Conservation (phyloP, 495 filamentous ascomycete species). For the Penicillium pancosmium region DNA sequence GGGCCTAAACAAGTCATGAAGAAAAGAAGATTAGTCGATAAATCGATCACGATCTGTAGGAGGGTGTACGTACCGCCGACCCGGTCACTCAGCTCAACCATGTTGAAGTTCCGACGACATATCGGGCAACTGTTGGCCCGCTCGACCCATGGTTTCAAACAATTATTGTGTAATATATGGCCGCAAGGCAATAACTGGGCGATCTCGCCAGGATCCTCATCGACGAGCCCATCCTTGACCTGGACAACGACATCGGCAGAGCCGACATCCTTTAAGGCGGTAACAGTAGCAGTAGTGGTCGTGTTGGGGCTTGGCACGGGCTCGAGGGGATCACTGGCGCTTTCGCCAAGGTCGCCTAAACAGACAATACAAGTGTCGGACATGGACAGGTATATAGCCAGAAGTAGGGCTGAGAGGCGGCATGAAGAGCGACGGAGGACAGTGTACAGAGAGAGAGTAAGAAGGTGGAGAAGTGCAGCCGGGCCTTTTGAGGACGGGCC, state of each 20-base stretch:
- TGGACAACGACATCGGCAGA: conserved; percentile 18
- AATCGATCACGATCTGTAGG: background rate
- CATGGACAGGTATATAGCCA: conserved; percentile 58
- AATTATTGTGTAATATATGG: conserved; percentile 89
- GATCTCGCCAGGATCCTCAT: conserved; percentile 54
- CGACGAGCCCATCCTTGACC: conserved; percentile 36
- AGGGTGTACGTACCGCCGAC: conserved; percentile 67
- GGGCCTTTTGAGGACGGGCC: conserved; percentile 52
- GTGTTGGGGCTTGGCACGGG: conserved; percentile 50
- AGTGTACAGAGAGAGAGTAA: conserved; percentile 32
- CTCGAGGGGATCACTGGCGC: conserved; percentile 53
- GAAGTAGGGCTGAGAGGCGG: conserved; percentile 39
- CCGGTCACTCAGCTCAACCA: conserved; percentile 78
- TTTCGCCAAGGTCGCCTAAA: conserved; percentile 82
- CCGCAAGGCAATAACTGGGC: conserved; percentile 74
- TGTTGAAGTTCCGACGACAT: conserved; percentile 87
- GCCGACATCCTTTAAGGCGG: background rate
- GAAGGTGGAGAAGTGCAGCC: conserved; percentile 42
- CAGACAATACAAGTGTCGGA: conserved; percentile 96
- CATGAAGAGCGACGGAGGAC: conserved; percentile 48
- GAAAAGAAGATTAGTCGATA: conserved; percentile 7
- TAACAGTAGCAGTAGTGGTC: background rate
- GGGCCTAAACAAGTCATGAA: conserved; percentile 53
- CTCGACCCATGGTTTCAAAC: conserved; percentile 89
- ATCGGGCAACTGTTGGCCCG: conserved; percentile 97